Base-by-base conservation (phyloP, 345 rosid genomes). In the Boechera retrofracta region DNA sequence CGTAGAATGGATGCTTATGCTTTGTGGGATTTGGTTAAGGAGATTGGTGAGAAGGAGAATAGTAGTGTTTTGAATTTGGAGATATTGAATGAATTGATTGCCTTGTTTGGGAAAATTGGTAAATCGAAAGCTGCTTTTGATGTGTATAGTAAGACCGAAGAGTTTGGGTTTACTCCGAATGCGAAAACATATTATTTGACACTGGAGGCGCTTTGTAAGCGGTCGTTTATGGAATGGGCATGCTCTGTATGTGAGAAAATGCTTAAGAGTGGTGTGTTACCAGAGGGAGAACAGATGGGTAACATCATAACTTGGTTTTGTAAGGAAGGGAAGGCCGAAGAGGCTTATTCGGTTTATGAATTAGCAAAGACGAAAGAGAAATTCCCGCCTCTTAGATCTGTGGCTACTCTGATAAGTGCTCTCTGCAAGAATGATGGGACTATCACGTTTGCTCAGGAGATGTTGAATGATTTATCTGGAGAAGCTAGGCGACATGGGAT, bases 21-120 rank as follows among this genome's bases (percentile, higher is more conserved):
- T 28, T 62, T 94, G 81, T 91, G 97, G 97, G 96, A 89, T 82
- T 73, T 89, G 76, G 67, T 94, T 70, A 79, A 73, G 82, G 93
- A 87, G 72, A 83, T 85, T 69, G 87, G 87, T 38, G 85, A 75
- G 69, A 74, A 80, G 74, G 67, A 71, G 53, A 47, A 13, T 28
- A 76, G 28, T 31, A 56, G 39, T 55, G 72, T 77, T 51, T 68
- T 94, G 79, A 87, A 79, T 81, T 72, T 67, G 31, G 86, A 72
- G 71, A 82, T 76, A 72, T 74, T 94, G 66, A 91, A 94, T 71
- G 82, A 74, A n/a, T 47, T 91, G 86, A 85, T 94, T 32, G 87
- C 87, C n/a, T 56, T 81, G 39, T 82, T 94, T 39, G 90, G 89
- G 0, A 87, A 80, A 77, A 70, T 90, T 84, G 93, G 96, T 9